Conservation (phyloP, 371 early-diverging fungal species). For the Vairimorpha necatrix region DNA sequence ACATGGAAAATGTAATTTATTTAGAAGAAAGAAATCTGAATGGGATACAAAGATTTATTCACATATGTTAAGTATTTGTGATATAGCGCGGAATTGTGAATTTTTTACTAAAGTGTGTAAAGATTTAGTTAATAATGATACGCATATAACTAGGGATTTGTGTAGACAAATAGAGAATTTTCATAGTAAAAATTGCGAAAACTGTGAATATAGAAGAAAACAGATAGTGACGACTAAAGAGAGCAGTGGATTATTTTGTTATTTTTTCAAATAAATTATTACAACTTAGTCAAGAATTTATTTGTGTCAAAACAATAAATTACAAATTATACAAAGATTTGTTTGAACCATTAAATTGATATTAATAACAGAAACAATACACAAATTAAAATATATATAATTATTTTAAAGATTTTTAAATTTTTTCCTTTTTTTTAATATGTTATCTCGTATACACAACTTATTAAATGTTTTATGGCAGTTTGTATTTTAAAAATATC, state of each 20-base stretch:
- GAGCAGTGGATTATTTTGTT: not conserved
- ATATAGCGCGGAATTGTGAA: constrained; percentile 13
- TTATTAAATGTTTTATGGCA: no score
- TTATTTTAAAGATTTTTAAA: no score
- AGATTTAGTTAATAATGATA: constrained; percentile 15
- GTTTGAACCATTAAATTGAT: not conserved
- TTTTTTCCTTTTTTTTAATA: no score
- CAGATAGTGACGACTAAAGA: constrained; percentile 5
- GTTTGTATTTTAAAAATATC: no score
- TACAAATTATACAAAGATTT: not conserved
- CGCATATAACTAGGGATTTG: constrained; percentile 17
- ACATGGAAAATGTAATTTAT: not conserved
- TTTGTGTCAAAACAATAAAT: no score
- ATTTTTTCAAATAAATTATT: constrained; percentile 17
- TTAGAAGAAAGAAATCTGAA: constrained; percentile 2
- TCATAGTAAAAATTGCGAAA: constrained; percentile 27
- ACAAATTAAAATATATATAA: not conserved
- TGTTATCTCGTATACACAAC: no score
- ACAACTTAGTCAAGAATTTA: no score
- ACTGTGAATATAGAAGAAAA: constrained; percentile 23
- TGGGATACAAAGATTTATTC: constrained; percentile 8
- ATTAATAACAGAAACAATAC: not conserved
- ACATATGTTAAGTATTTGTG: constrained; percentile 31
- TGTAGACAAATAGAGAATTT: constrained; percentile 19
- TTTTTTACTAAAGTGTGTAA: constrained; percentile 32